Conservation (phyloP, 2,329 filamentous ascomycete species). For the Nectriaceae sp. region DNA sequence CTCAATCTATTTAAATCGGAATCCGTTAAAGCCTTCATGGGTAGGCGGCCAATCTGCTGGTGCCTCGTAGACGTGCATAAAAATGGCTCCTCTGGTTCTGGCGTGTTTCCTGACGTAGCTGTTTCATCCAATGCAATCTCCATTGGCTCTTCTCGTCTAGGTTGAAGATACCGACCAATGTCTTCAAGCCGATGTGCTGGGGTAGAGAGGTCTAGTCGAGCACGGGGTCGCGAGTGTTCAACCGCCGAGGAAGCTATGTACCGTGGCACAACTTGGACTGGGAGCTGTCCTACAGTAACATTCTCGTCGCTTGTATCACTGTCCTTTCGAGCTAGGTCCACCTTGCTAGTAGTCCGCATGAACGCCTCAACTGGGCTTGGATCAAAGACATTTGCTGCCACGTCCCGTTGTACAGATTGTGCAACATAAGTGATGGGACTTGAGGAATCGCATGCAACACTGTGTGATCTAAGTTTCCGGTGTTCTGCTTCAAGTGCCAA, state of each 20-base stretch:
- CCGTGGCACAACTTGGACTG: constrained; percentile 28
- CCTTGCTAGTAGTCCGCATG: constrained; percentile 32
- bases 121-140: constrained; percentile 39
- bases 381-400: neutral
- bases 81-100: constrained; percentile 6
- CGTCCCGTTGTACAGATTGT: neutral
- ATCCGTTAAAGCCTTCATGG: constrained; percentile 25
- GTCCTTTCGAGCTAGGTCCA: constrained; percentile 35
- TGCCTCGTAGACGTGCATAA: constrained; percentile 8
- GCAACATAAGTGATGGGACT: neutral
- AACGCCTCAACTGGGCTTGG: constrained; percentile 8
- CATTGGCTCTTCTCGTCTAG: constrained; percentile 25
- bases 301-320: constrained; percentile 35
- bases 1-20: constrained; percentile 20
- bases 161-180: constrained; percentile 35
- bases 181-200: constrained; percentile 17
- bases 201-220: constrained; percentile 5
- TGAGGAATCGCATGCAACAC: too few relatives aligned
- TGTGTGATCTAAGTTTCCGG: neutral
- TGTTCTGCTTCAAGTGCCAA: neutral
- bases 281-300: constrained; percentile 16
- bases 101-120: constrained; percentile 25
- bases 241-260: constrained; percentile 5
- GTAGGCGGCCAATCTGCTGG: constrained; percentile 14
- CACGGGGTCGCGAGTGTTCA: constrained; percentile 4